These are phyloP conservation scores for Thalassiosira sp. DNA, from an alignment of 352 stramenopile species.

Conservation along the genomic window DNA sequence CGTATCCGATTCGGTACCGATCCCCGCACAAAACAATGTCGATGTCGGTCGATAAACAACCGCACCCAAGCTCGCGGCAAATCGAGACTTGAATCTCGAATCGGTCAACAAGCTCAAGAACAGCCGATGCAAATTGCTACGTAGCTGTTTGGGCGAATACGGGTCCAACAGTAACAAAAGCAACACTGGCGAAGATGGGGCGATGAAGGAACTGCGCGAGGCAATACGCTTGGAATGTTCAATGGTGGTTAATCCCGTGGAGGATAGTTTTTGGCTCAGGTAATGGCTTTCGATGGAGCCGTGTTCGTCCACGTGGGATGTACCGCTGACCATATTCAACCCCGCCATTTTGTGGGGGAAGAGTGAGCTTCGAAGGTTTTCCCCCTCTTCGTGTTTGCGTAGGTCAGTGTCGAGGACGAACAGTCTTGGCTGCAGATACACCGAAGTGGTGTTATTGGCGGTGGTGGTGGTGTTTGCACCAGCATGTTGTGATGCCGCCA, in stretches of 20 bases:
- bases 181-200: slow-evolving; percentile 68
- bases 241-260: slow-evolving; percentile 47
- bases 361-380: slow-evolving; percentile 60
- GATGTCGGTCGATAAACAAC: slow-evolving; percentile 78
- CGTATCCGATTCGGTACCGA: slow-evolving; percentile 81
- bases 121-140: slow-evolving; percentile 89
- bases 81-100: slow-evolving; percentile 92
- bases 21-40: slow-evolving; percentile 82
- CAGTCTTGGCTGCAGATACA: slow-evolving; percentile 33
- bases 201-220: slow-evolving; percentile 72
- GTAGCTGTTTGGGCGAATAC: slow-evolving; percentile 92
- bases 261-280: slow-evolving; percentile 28
- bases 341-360: slow-evolving; percentile 73
- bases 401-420: slow-evolving; percentile 81
- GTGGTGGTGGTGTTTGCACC: neutral
- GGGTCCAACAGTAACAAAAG: slow-evolving; percentile 92
- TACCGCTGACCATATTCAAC: slow-evolving; percentile 72
- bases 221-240: slow-evolving; percentile 66
- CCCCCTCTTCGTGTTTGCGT: slow-evolving; percentile 78
- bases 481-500: slow-evolving; percentile 1
- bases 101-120: slow-evolving; percentile 94
- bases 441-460: neutral
- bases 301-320: slow-evolving; percentile 51
- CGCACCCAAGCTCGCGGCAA: slow-evolving; percentile 79
- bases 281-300: slow-evolving; percentile 28